A percentile compares a stretch with the other conserved stretches of the same genome.
phyloP scores from a whole-genome alignment of 768 basidiomycete genomes.

The Stropharia rugosoannulata region DNA sequence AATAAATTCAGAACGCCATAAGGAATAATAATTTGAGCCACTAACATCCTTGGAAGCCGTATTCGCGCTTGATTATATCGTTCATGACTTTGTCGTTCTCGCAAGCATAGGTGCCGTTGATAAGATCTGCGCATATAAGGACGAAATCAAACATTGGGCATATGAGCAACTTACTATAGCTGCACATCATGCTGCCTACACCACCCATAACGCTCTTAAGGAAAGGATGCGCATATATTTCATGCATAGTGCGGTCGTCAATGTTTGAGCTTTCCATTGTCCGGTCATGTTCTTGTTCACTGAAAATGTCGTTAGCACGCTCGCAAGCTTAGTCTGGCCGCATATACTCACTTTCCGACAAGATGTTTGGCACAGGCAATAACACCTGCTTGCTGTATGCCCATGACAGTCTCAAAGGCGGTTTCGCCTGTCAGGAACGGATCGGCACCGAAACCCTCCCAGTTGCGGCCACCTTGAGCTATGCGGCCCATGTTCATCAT shows the following conservation, averaged over 20 bases:
- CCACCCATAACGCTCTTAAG: conserved; percentile 73
- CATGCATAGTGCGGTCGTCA: conserved; percentile 78
- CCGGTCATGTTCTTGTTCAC: conserved; percentile 69
- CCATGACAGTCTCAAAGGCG: conserved; percentile 79
- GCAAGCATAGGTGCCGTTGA: conserved; percentile 75
- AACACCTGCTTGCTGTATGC: conserved; percentile 76
- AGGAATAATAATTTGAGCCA: conserved; percentile 1
- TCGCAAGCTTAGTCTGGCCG: not conserved
- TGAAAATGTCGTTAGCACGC: conserved; percentile 18
- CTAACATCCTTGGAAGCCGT: conserved; percentile 74
- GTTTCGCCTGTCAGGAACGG: conserved; percentile 83
- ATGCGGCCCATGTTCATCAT: conserved; percentile 89
- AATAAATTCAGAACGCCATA: not conserved
- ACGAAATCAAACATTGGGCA: not conserved
- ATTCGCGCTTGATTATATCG: conserved; percentile 72
- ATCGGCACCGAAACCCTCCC: conserved; percentile 95
- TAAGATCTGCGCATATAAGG: conserved; percentile 40
- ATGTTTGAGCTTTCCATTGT: conserved; percentile 61
- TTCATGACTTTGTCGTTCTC: conserved; percentile 72
- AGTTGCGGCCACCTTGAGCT: conserved; percentile 82
- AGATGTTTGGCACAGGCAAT: conserved; percentile 88
- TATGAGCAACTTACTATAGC: conserved; percentile 49
- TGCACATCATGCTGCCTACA: conserved; percentile 73
- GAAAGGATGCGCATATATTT: conserved; percentile 73
- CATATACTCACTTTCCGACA: conserved; percentile 60